Evolutionary conservation across 2,329 filamentous ascomycete species (phyloP), one percentile per base, ranked within the genome.

Genomic region (Westerdykella aurantiaca): DNA sequence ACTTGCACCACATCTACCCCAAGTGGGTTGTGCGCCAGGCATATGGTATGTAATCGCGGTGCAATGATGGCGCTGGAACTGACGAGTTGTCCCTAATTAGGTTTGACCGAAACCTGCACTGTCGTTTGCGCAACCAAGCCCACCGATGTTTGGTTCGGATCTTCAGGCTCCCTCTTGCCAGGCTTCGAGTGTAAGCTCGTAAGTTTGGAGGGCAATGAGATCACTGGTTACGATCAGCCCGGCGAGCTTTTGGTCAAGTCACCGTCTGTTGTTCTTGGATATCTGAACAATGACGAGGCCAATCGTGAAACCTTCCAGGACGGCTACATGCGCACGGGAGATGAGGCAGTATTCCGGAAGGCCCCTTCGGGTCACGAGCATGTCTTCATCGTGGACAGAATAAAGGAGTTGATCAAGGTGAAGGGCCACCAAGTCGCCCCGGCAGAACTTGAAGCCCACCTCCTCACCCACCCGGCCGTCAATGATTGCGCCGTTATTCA

Each of bases 341-440:
- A 96, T 56, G 87, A 94, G 63, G 88, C 85, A 0, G 72, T 91
- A 3, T 71, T 94, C 10, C 75, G 77, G 2, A 76, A 79, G 56
- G 73, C 80, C 6, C 75, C 79, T 0, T 71, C 43, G 2, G 88
- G 87, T 2, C 72, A 83, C 51, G 88, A 95, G 66, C 90, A 96
- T 58, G 64, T 95, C 39, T 84, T 88, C 61, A 84, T 96, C 46
- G 85, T 89, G 1, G 90, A 95, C 62, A 81, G 90, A 5, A 83
- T 86, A 57, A 86, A 86, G 70, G 81, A 88, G 59, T 71, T 88
- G 41, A 88, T 88, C 68, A 88, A 88, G 63, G 84, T 87, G 59
- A 87, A 87, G 73, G 88, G 86, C 45, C 73, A 84, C 47, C 87
- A 93, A 80, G 87, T 93, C 17, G 85, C 87, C 0, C 87, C 87